These are phyloP conservation scores for Spiraea crenata DNA, from an alignment of 331 rosid species.

Conservation along the genomic window DNA sequence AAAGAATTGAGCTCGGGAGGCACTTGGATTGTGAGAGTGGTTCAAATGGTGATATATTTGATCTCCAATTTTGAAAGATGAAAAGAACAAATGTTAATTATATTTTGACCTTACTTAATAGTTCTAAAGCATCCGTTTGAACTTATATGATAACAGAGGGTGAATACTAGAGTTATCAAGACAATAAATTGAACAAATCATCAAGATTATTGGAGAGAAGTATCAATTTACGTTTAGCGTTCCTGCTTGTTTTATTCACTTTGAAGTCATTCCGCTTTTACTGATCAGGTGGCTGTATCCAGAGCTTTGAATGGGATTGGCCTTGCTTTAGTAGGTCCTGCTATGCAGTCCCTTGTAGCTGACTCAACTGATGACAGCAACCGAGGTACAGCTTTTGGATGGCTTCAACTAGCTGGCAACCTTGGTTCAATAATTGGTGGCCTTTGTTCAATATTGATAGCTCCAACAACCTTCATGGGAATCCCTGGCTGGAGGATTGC, in stretches of 20 bases:
- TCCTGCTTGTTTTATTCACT: constrained; percentile 24
- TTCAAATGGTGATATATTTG: neutral
- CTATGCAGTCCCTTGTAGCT: constrained; percentile 94
- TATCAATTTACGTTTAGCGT: neutral
- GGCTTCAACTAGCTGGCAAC: constrained; percentile 89
- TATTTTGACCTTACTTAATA: neutral
- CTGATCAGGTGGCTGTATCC: constrained; percentile 75
- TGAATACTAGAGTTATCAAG: neutral
- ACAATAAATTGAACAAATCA: too few species aligned
- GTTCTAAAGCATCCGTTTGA: neutral
- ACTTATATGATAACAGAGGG: neutral
- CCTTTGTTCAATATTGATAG: constrained; percentile 64
- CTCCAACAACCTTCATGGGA: constrained; percentile 73
- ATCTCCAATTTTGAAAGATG: neutral
- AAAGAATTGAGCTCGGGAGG: neutral
- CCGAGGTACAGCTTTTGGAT: constrained; percentile 91
- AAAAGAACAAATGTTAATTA: neutral
- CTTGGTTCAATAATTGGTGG: constrained; percentile 85
- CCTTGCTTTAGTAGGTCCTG: constrained; percentile 86
- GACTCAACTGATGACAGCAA: constrained; percentile 78
- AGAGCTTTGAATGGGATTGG: constrained; percentile 94
- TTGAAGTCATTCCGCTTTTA: constrained; percentile 36
- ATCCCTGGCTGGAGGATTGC: constrained; percentile 95
- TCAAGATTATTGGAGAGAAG: neutral
- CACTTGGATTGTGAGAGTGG: neutral